These are phyloP conservation scores for Vachellia collinsii DNA, from an alignment of 306 rosid species.

Conservation along the genomic window DNA sequence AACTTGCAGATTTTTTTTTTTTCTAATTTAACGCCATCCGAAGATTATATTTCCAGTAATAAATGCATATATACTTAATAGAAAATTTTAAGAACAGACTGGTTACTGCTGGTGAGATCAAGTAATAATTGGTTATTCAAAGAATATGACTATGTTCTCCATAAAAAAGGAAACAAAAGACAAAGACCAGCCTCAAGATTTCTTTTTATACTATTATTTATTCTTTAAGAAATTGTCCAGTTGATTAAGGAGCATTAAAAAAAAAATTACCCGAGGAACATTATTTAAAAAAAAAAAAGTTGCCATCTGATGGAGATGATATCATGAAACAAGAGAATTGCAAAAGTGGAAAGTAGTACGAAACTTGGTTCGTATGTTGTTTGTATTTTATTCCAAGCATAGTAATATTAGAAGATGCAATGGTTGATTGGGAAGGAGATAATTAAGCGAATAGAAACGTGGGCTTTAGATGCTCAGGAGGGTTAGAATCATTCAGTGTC, in stretches of 20 bases:
- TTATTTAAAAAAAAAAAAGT: background rate
- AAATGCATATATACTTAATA: too few relatives aligned
- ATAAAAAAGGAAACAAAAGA: too few relatives aligned
- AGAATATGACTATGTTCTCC: background rate
- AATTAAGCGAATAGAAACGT: background rate
- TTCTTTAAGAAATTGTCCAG: background rate
- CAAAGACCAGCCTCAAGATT: background rate
- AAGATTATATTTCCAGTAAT: too few relatives aligned
- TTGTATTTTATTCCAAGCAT: background rate
- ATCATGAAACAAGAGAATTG: background rate
- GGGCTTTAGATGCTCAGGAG: background rate
- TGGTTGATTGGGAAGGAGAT: background rate
- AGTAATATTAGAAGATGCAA: background rate
- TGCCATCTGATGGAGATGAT: background rate
- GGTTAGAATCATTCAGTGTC: background rate
- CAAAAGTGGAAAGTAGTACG: background rate
- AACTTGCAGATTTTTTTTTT: too few relatives aligned
- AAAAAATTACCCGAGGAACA: background rate
- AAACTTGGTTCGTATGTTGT: background rate
- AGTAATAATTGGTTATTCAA: too few relatives aligned
- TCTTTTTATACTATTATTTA: background rate
- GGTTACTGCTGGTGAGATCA: too few relatives aligned
- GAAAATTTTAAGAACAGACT: too few relatives aligned
- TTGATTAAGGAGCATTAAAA: background rate
- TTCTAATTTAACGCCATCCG: too few relatives aligned